Conservation (phyloP, 129 eudicot genomes). For the Tagetes patula region DNA sequence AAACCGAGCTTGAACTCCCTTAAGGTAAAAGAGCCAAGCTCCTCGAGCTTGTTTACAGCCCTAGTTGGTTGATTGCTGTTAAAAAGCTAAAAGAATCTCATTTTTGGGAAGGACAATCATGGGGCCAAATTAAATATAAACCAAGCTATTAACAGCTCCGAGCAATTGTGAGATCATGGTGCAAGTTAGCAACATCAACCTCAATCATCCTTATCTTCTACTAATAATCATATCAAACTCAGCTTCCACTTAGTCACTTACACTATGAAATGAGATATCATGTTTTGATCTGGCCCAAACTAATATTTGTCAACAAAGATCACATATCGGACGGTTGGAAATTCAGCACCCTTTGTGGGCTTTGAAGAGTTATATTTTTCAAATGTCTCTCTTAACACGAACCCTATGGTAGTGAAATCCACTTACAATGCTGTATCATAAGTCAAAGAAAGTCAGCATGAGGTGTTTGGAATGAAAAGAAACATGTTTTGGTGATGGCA, state of each 20-base stretch:
- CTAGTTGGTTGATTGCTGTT: conserved; percentile 17
- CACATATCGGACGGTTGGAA: conserved; percentile 13
- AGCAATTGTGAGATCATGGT: conserved; percentile 22
- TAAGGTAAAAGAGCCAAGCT: neutral
- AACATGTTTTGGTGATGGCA: neutral
- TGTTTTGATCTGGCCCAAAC: conserved; percentile 27
- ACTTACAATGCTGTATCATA: conserved; percentile 12
- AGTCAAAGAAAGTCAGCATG: conserved; percentile 15
- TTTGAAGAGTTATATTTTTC: conserved; percentile 10
- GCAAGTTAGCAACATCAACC: conserved; percentile 14
- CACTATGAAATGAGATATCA: conserved; percentile 17
- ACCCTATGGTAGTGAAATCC: conserved; percentile 26
- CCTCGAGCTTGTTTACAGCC: neutral
- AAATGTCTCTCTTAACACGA: neutral
- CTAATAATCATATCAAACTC: conserved; percentile 24
- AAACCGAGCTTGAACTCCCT: conserved; percentile 4
- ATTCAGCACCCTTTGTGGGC: conserved; percentile 24
- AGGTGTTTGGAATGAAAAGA: neutral
- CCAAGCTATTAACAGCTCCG: conserved; percentile 4
- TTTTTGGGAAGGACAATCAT: conserved; percentile 9
- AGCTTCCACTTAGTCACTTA: conserved; percentile 36
- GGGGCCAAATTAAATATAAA: conserved; percentile 16
- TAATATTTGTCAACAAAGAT: conserved; percentile 10
- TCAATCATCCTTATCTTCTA: conserved; percentile 24
- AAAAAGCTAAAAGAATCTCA: conserved; percentile 10